Percentiles rank a stretch among this genome's conserved stretches.
phyloP scores from a whole-genome alignment of 2,329 filamentous ascomycete genomes.

The Alternaria sp. region DNA sequence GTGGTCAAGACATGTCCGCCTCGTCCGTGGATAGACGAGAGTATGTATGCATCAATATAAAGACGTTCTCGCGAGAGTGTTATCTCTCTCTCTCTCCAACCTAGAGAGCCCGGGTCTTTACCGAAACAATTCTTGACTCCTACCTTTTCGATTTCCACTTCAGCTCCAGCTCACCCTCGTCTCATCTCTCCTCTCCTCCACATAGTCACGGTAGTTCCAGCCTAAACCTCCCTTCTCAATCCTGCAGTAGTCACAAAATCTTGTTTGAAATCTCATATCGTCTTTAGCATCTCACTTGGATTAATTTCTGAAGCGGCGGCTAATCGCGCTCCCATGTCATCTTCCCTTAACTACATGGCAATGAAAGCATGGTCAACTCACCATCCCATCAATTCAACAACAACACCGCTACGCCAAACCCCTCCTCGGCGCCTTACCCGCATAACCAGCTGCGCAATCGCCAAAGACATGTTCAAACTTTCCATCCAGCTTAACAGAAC shows the following conservation, averaged over 20 bases:
- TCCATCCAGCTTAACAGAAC: conserved; percentile 52
- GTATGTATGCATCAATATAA: neutral
- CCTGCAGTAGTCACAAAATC: no score
- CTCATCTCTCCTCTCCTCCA: neutral
- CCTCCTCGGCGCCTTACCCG: neutral
- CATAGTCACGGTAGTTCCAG: neutral
- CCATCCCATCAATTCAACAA: no score
- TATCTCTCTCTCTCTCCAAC: no score
- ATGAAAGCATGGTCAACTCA: neutral
- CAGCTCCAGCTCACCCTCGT: no score
- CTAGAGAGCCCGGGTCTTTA: no score
- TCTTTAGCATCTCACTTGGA: neutral
- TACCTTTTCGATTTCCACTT: no score
- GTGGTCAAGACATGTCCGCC: neutral
- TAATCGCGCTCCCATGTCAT: neutral
- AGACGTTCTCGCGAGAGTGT: no score
- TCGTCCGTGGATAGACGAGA: conserved; percentile 4
- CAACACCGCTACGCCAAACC: neutral
- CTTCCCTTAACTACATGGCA: neutral
- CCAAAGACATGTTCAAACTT: conserved; percentile 21
- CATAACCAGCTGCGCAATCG: neutral
- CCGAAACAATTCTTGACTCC: no score
- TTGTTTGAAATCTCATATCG: neutral
- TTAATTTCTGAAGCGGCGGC: no score
- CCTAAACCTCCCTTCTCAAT: no score